A percentile compares a stretch with the other conserved stretches of the same genome.
Evolutionary conservation across 768 basidiomycete species (phyloP).

Genomic region (Lyophyllum shimeji): DNA sequence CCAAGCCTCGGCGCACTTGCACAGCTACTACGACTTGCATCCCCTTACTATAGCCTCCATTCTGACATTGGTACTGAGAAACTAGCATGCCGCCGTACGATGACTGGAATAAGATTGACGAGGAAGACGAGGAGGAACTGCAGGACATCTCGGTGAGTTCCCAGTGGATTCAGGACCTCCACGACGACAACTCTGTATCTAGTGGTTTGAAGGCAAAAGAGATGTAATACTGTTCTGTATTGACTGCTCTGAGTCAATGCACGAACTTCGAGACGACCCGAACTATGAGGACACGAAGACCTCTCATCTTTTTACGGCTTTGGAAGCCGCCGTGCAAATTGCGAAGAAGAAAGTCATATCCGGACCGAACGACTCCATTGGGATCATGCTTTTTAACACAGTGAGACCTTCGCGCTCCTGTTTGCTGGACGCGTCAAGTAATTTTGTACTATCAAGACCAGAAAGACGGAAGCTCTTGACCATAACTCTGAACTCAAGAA

Average conservation of each 20-base stretch:
- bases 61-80: neutral
- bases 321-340: conserved; percentile 83
- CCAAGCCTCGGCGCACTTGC: neutral
- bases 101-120: conserved; percentile 78
- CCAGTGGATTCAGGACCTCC: neutral
- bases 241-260: conserved; percentile 92
- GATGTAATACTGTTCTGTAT: conserved; percentile 96
- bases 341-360: conserved; percentile 88
- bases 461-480: conserved; percentile 31
- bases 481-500: conserved; percentile 61
- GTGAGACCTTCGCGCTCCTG: conserved; percentile 43
- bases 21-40: neutral
- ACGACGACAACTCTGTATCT: neutral
- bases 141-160: conserved; percentile 62
- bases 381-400: conserved; percentile 91
- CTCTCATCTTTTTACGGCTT: conserved; percentile 74
- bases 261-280: conserved; percentile 63
- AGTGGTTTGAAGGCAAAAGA: conserved; percentile 72
- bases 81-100: conserved; percentile 60
- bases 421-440: conserved; percentile 3
- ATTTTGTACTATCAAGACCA: conserved; percentile 31
- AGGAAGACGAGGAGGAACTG: conserved; percentile 82
- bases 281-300: conserved; percentile 65
- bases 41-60: neutral
- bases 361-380: conserved; percentile 87